Percentiles rank a stretch among this genome's conserved stretches.
Evolutionary conservation across 257 asterid species (phyloP).

Genomic region (Fraxinus cuspidata): DNA sequence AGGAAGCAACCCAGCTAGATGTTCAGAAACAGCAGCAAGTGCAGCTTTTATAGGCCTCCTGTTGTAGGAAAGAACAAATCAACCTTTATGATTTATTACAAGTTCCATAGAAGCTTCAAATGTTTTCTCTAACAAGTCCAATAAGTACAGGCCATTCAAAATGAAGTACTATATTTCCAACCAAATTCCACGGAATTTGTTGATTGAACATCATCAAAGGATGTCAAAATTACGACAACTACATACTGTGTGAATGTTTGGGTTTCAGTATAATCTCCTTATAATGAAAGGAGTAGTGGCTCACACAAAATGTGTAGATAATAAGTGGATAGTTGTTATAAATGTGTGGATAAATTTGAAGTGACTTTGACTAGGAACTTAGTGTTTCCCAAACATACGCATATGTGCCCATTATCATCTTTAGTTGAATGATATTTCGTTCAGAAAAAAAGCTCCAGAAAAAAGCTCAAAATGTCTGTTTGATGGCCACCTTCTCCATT

Average conservation of each 20-base stretch:
- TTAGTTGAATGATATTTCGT: background rate
- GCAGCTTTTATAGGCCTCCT: constrained; percentile 98
- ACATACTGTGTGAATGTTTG: too few species aligned
- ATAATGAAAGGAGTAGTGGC: too few species aligned
- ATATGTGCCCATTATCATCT: too few species aligned
- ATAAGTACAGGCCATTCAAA: constrained; percentile 2
- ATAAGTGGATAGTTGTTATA: too few species aligned
- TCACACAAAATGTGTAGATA: too few species aligned
- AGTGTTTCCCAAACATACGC: too few species aligned
- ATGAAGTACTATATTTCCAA: constrained; percentile 17
- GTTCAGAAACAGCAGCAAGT: constrained; percentile 89
- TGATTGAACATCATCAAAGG: too few species aligned
- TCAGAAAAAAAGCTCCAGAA: background rate
- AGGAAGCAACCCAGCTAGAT: constrained; percentile 93
- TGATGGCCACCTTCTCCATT: background rate
- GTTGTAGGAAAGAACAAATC: constrained; percentile 30
- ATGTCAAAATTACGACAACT: too few species aligned
- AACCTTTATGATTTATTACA: constrained; percentile 24
- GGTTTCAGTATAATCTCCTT: too few species aligned
- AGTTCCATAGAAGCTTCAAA: constrained; percentile 14
- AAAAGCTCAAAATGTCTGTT: background rate
- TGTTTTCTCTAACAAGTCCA: background rate
- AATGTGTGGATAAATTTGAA: too few species aligned
- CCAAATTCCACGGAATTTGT: constrained; percentile 15
- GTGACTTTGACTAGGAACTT: too few species aligned